Base-by-base conservation (phyloP, 2,329 filamentous ascomycete genomes). In the Coniochaeta prunicola region DNA sequence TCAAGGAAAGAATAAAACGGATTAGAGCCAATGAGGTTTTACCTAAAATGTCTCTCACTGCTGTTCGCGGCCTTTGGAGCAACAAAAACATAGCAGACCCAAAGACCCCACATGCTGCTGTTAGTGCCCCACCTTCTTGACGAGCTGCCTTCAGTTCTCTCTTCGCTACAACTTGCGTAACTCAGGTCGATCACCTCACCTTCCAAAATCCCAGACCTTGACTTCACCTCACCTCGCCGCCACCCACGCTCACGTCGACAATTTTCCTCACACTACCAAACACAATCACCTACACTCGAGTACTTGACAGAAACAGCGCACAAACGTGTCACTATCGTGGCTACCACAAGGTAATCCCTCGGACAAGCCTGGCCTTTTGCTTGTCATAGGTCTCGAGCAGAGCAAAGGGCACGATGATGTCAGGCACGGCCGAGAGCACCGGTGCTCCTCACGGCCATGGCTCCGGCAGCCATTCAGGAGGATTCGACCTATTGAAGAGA, bases 401-500 rank as follows among this genome's bases (percentile, higher is more conserved):
- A 50, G 26, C 28, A 36, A 55, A 55, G 31, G 53, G 9, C 63
- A 66, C n/a, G n/a, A n/a, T 56, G 67, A 84, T 84, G 81, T 76
- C 80, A 67, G 77, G 77, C 73, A 73, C 76, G 61, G 78, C 64
- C 31, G 64, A 63, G 45, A 63, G 64, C 45, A 59, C 57, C 59
- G 50, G n/a, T 15, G 28, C 4, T n/a, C 42, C 42, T 50, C 45
- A 50, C 10, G 45, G 45, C 45, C 53, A 55, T 24, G 59, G 56
- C 70, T 68, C 71, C 59, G 74, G 73, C 66, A 67, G 69, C 34
- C 76, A 78, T 67, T 76, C 60, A 28, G 64, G 64, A 56, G 57
- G 79, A 64, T 83, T 80, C 65, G 83, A 86, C 71, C 74, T 86
- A 64, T 70, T 86, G 63, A 76, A 80, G 67, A 77, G 82, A 69